Evolutionary conservation across 148 eudicot species (phyloP), one percentile per base, ranked within the genome.

Genomic region (Persicaria tinctoria): DNA sequence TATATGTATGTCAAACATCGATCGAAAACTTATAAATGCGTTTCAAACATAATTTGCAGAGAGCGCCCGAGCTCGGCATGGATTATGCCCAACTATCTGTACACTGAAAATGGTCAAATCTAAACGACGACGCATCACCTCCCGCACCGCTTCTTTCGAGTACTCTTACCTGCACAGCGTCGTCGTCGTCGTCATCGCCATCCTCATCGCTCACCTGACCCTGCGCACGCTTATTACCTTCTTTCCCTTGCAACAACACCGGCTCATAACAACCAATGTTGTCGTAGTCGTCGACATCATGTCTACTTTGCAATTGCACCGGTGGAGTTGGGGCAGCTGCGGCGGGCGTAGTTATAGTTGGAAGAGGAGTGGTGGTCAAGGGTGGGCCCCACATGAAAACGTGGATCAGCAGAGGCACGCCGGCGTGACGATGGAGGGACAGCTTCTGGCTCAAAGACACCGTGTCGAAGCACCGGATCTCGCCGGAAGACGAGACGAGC

Each of bases 361-460:
- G 73, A 47, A 32, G 17, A 14, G 87, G 13, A 62, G 83, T 56
- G 45, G 76, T 68, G 11, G 78, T 32, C 41, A 32, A 23, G n/a
- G 72, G 53, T 46, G 81, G 72, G 73, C 86, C 91, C 87, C 88
- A 89, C 56, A 85, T 73, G 53, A 92, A 77, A 1, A 88, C 79
- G 46, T 92, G 93, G 49, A 92, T 23, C 62, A 80, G 62, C 20
- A 92, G 78, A 27, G 95, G 83, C 5, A 76, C 86, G 68, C 69
- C 79, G 50, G 96, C 86, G 46, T 92, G 97, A 3, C 91, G 86
- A 77, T 92, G 93, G 50, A 92, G 74, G 1, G 95, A 92, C 70
- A 88, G 89, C 78, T 90, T 92, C 54, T 86, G 93, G 84, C 96
- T 90, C 53, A 92, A 85, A 6, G 97, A 92, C 20, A 92, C 85